Evolutionary conservation across 495 filamentous ascomycete species (phyloP).

Genomic region (Apodospora peruviana): DNA sequence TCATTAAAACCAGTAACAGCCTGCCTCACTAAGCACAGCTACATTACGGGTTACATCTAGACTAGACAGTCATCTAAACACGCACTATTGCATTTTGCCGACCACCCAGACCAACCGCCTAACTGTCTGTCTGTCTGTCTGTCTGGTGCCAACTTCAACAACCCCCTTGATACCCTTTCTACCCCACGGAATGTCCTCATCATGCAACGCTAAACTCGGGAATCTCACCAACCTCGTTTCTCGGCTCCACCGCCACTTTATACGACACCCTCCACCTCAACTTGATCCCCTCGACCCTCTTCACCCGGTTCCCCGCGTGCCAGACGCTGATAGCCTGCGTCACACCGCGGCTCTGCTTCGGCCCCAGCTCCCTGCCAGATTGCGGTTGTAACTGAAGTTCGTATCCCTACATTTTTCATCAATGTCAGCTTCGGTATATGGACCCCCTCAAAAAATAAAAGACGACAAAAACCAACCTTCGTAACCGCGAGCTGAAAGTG

Average conservation of each 20-base stretch:
- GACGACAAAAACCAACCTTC: constrained; percentile 73
- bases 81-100: too few species aligned
- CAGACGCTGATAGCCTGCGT: constrained; percentile 76
- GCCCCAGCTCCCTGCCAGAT: constrained; percentile 65
- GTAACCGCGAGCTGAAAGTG: constrained; percentile 91
- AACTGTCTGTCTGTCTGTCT: too few species aligned
- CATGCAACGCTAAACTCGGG: constrained; percentile 69
- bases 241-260: constrained; percentile 53
- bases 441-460: too few species aligned
- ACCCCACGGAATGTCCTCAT: too few species aligned
- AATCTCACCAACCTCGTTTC: constrained; percentile 83
- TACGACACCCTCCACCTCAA: constrained; percentile 86
- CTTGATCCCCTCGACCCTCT: constrained; percentile 72
- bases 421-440: too few species aligned
- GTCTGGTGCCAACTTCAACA: too few species aligned
- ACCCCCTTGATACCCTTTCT: too few species aligned
- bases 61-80: too few species aligned
- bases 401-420: constrained; percentile 54
- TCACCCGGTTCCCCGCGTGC: constrained; percentile 54
- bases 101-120: too few species aligned
- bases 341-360: constrained; percentile 70
- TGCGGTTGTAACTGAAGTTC: constrained; percentile 78
- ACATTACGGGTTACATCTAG: too few species aligned
- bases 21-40: too few species aligned
- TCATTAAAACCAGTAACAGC: too few species aligned